These are phyloP conservation scores for Hypoxylon sp. DNA, from an alignment of 2,329 filamentous ascomycete species.

Conservation along the genomic window DNA sequence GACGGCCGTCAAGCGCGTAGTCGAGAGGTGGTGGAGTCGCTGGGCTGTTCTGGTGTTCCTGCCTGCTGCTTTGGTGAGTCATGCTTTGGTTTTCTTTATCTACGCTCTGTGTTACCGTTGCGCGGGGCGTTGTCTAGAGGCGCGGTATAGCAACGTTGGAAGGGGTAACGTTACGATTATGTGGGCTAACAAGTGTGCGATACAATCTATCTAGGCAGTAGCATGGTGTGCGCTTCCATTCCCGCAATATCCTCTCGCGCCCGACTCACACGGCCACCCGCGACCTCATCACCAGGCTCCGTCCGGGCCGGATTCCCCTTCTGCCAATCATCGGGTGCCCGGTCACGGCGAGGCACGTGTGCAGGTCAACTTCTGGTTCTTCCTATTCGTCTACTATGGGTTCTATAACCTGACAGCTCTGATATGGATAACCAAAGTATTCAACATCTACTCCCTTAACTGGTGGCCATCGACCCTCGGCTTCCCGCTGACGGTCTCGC, in stretches of 20 bases:
- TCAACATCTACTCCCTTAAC: constrained; percentile 79
- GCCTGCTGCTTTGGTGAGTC: constrained; percentile 71
- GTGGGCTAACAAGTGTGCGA: constrained; percentile 32
- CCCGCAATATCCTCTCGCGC: constrained; percentile 71
- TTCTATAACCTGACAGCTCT: constrained; percentile 77
- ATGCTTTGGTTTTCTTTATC: constrained; percentile 26
- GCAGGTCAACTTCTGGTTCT: constrained; percentile 80
- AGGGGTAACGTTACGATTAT: background rate
- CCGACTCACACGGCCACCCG: constrained; percentile 57
- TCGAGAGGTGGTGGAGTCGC: constrained; percentile 75
- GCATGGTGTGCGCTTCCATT: constrained; percentile 77
- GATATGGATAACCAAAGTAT: constrained; percentile 80
- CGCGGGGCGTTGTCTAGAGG: background rate
- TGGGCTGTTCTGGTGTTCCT: constrained; percentile 73
- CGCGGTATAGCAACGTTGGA: background rate
- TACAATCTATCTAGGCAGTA: constrained; percentile 63
- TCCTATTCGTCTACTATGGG: constrained; percentile 78
- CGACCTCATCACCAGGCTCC: constrained; percentile 27
- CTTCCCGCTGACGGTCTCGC: constrained; percentile 74
- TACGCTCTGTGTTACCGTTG: background rate
- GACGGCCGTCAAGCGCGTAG: constrained; percentile 69
- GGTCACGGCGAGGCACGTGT: constrained; percentile 76
- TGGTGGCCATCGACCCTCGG: constrained; percentile 78
- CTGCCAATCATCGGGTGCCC: constrained; percentile 62
- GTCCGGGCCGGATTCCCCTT: constrained; percentile 48